A percentile compares a stretch with the other conserved stretches of the same genome.
Conservation (phyloP, 768 basidiomycete genomes). For the Cystofilobasidium bisporidii region DNA sequence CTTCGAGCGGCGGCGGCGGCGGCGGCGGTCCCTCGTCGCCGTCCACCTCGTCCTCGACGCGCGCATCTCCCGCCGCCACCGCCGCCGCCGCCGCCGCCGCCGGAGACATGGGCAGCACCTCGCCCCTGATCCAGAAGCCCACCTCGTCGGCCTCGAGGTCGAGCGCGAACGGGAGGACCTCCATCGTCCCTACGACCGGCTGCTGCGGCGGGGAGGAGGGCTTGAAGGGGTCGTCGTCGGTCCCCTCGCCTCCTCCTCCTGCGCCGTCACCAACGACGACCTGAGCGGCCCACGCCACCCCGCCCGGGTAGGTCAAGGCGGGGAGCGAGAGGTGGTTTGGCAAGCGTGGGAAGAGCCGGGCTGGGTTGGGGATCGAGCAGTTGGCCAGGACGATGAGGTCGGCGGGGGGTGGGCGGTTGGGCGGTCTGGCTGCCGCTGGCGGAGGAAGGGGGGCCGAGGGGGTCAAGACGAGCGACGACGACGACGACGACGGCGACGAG, state of each 20-base stretch:
- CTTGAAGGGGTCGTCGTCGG: no score
- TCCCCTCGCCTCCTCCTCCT: no score
- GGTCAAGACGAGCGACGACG: neutral
- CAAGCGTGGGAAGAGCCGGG: neutral
- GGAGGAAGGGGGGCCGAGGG: no score
- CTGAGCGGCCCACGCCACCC: neutral
- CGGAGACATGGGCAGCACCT: neutral
- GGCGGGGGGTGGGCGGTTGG: no score
- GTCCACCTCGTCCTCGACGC: no score
- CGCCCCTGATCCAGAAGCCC: neutral
- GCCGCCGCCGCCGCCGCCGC: neutral
- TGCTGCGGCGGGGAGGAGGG: no score
- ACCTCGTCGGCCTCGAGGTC: neutral
- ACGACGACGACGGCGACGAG: no score
- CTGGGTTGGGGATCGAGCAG: neutral
- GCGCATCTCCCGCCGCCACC: neutral
- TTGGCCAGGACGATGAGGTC: neutral
- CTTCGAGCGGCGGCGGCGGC: neutral
- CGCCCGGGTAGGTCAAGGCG: neutral
- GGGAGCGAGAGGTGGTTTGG: neutral
- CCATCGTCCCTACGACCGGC: neutral
- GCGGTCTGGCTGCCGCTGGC: no score
- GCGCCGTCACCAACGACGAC: neutral
- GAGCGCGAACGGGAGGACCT: neutral
- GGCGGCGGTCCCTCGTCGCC: no score